Evolutionary conservation across 2,329 filamentous ascomycete species (phyloP).

Genomic region (Neopestalotiopsis sp.): DNA sequence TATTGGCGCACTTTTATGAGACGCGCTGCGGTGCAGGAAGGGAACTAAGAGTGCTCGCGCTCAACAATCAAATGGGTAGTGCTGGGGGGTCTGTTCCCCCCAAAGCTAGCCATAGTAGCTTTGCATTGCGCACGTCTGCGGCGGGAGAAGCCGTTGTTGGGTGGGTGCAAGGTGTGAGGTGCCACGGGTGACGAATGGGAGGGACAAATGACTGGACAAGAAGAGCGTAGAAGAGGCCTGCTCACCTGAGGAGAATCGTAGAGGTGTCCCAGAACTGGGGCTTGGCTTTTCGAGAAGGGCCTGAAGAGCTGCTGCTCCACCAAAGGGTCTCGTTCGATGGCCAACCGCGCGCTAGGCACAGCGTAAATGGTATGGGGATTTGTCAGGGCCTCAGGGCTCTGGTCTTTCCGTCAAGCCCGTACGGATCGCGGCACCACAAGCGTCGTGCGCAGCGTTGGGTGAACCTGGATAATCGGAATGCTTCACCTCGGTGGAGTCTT

Average conservation of each 20-base stretch:
- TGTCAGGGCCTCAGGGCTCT: not conserved
- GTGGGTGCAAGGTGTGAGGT: not conserved
- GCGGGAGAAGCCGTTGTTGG: not conserved
- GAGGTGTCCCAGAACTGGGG: slow-evolving; percentile 12
- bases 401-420: not conserved
- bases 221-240: slow-evolving; percentile 2
- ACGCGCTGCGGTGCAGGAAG: not conserved
- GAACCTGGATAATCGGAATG: slow-evolving; percentile 2
- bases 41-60: not conserved
- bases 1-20: not conserved
- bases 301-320: slow-evolving; percentile 5
- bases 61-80: not conserved
- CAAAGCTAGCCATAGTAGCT: no score
- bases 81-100: not conserved
- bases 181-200: slow-evolving; percentile 14
- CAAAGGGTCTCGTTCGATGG: not conserved
- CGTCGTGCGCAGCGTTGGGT: slow-evolving; percentile 4
- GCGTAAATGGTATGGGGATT: slow-evolving; percentile 12
- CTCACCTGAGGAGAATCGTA: slow-evolving; percentile 14
- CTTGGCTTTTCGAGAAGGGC: slow-evolving; percentile 3
- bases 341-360: slow-evolving; percentile 17
- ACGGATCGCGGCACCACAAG: slow-evolving; percentile 17
- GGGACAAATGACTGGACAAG: slow-evolving; percentile 6
- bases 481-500: not conserved
- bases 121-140: not conserved